Conservation (phyloP, 177 flowering plant species). For the Telopea speciosissima region DNA sequence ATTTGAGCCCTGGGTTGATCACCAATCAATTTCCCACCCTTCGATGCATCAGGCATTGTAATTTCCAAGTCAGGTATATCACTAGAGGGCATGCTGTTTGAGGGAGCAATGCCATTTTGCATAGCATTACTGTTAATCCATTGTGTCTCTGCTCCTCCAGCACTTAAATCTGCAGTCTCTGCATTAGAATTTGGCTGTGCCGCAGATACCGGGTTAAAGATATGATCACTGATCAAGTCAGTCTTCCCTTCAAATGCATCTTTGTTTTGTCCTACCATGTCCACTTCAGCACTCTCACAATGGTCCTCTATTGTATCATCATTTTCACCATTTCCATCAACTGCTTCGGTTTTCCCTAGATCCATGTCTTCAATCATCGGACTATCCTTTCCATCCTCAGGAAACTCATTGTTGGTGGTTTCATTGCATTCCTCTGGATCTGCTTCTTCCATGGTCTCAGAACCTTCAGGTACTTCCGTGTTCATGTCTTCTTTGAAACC, state of each 20-base stretch:
- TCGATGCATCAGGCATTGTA: constrained; percentile 31
- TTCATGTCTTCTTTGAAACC: constrained; percentile 39
- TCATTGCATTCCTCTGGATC: constrained; percentile 31
- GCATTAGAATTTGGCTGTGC: constrained; percentile 28
- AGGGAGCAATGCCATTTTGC: constrained; percentile 44
- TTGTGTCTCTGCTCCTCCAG: constrained; percentile 31
- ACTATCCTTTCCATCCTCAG: constrained; percentile 20
- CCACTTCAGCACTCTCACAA: constrained; percentile 27
- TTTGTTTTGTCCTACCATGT: constrained; percentile 19
- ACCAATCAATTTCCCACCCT: constrained; percentile 33
- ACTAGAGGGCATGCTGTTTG: constrained; percentile 35
- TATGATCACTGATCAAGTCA: constrained; percentile 13
- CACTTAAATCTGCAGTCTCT: constrained; percentile 28
- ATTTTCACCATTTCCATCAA: constrained; percentile 27
- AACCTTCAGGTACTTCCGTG: constrained; percentile 30
- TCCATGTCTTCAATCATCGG: constrained; percentile 32
- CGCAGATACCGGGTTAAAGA: constrained; percentile 28
- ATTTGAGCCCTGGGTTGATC: constrained; percentile 33
- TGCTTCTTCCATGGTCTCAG: constrained; percentile 38
- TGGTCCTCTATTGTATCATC: constrained; percentile 21
- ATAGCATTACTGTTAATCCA: constrained; percentile 35
- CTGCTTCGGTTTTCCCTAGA: constrained; percentile 25
- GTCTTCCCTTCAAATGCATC: constrained; percentile 24
- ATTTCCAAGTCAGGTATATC: constrained; percentile 37
- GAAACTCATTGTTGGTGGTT: constrained; percentile 22